phyloP scores from a whole-genome alignment of 2,329 filamentous ascomycete genomes.

The Annulohypoxylon truncatum region DNA sequence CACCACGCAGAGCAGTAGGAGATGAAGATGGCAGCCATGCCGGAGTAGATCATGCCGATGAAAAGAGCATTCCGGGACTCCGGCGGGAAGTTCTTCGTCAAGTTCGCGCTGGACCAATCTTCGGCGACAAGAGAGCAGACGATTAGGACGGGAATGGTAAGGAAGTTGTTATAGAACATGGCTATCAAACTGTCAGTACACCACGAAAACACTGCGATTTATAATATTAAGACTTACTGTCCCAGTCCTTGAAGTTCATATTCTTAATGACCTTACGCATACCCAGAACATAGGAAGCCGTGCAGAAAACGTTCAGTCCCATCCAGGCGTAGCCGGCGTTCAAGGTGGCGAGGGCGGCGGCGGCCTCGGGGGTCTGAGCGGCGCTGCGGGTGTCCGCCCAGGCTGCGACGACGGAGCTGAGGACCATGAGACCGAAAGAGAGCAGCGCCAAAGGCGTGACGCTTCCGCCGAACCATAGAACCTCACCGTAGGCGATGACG shows the following conservation, averaged over 20 bases:
- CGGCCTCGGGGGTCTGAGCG: slow-evolving; percentile 68
- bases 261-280: slow-evolving; percentile 99
- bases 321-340: slow-evolving; percentile 99
- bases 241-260: slow-evolving; percentile 99
- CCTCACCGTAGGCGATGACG: slow-evolving; percentile 97
- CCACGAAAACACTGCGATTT: neutral
- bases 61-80: slow-evolving; percentile 83
- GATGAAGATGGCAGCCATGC: slow-evolving; percentile 93
- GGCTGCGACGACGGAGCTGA: slow-evolving; percentile 92
- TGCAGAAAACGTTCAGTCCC: slow-evolving; percentile 95
- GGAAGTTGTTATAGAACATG: slow-evolving; percentile 99
- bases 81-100: slow-evolving; percentile 88
- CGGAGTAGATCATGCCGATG: slow-evolving; percentile 92
- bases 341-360: slow-evolving; percentile 84
- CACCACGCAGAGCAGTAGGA: slow-evolving; percentile 99
- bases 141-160: slow-evolving; percentile 93
- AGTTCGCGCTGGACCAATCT: slow-evolving; percentile 90
- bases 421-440: slow-evolving; percentile 95
- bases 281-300: slow-evolving; percentile 85
- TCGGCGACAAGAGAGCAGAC: slow-evolving; percentile 84
- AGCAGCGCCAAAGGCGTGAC: slow-evolving; percentile 89
- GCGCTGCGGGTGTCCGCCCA: slow-evolving; percentile 91
- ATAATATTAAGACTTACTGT: slow-evolving; percentile 75
- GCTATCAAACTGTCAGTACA: slow-evolving; percentile 67
- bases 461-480: slow-evolving; percentile 96